Evolutionary conservation across 306 rosid species (phyloP), one percentile per base, ranked within the genome.

Genomic region (Glycine tomentella): DNA sequence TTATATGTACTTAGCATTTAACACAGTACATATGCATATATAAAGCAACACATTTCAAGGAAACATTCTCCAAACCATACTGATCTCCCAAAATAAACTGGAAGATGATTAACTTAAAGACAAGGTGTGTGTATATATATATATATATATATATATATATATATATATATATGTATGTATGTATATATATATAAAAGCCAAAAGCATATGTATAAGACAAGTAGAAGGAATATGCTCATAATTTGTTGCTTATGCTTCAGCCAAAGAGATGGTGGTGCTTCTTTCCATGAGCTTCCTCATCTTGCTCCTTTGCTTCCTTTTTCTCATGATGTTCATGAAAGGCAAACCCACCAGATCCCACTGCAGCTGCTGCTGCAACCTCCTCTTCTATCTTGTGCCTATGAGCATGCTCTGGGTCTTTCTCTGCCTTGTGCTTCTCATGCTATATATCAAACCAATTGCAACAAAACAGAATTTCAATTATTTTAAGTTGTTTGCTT

Each of bases 351-450:
- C 95, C 98, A 1, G 90, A 50, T 77, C 89, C 97, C 1, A 90
- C 89, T 3, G 93, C 92, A 3, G 87, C 91, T 0, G 10, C 90
- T 0, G 89, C 95, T 8, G 90, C 95, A 12, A 90, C 17, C 84
- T 93, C 97, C 82, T 93, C 98, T 81, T 84, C 91, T 63, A 90
- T 44, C 92, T 91, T 91, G 92, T 91, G 98, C 85, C 59, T 89
- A 77, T 85, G 92, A 2, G 85, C 91, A 10, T 90, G 11, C 70
- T 93, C 95, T 11, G 95, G 91, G 40, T 93, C 97, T 59, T 90
- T 84, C 84, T 81, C 61, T 17, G 52, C 52, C 72, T 87, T 7
- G 16, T 93, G 93, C 90, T 93, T 93, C 88, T 93, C 97, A 84
- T 86, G 61, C 94, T 93, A 65, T 0, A 25, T 40, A 25, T 25